Evolutionary conservation across 2,329 filamentous ascomycete species (phyloP).

Genomic region (Talaromyces sp.): DNA sequence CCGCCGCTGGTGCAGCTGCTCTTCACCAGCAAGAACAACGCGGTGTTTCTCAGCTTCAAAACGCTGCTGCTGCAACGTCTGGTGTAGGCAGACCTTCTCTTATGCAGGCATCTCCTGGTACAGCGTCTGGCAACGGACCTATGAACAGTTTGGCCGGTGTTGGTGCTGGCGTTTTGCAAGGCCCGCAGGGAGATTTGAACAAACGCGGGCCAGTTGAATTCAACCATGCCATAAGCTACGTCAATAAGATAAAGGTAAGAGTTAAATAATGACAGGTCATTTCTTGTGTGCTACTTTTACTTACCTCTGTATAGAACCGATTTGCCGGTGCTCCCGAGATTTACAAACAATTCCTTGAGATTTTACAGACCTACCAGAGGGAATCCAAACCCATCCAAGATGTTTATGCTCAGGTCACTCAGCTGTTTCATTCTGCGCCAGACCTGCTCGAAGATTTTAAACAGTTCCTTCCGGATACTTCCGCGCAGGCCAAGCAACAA

Average conservation of each 20-base stretch:
- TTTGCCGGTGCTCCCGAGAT: conserved; percentile 96
- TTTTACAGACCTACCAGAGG: conserved; percentile 93
- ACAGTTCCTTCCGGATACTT: conserved; percentile 91
- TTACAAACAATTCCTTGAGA: conserved; percentile 98
- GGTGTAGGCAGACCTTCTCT: conserved; percentile 40
- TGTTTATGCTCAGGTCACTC: conserved; percentile 94
- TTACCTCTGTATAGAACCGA: conserved; percentile 62
- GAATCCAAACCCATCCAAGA: conserved; percentile 98
- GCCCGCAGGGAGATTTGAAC: conserved; percentile 54
- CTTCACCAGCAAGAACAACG: conserved; percentile 60
- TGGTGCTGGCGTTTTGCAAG: conserved; percentile 53
- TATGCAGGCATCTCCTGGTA: conserved; percentile 41
- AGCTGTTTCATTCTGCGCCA: conserved; percentile 84
- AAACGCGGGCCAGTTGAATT: conserved; percentile 95
- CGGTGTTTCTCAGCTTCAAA: conserved; percentile 60
- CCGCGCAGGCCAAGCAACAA: conserved; percentile 60
- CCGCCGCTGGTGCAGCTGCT: conserved; percentile 34
- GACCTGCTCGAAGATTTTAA: conserved; percentile 98
- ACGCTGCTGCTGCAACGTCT: conserved; percentile 49
- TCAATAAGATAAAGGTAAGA: conserved; percentile 97
- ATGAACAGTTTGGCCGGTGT: conserved; percentile 58
- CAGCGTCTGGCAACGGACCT: conserved; percentile 43
- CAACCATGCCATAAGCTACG: conserved; percentile 98
- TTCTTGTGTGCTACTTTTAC: neutral
- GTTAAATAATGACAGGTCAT: neutral